A percentile compares a stretch with the other conserved stretches of the same genome.
phyloP scores from a whole-genome alignment of 1,139 yeast genomes.

The Nakaseomyces delphensis region DNA sequence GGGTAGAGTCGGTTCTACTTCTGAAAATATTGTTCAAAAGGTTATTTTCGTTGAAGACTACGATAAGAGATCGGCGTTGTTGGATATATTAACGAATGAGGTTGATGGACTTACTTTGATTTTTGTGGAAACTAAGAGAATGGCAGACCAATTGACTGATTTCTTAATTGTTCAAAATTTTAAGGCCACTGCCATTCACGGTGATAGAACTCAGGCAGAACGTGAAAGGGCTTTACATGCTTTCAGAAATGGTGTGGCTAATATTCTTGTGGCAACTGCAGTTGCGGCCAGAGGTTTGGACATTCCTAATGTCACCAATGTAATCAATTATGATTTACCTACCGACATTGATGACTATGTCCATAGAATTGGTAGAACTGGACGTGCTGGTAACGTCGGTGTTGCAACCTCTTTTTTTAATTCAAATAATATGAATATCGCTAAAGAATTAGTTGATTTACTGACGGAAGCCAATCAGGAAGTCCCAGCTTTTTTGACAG shows the following conservation, averaged over 20 bases:
- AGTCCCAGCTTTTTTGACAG: slow-evolving; percentile 77
- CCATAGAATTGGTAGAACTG: slow-evolving; percentile 99
- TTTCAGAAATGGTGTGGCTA: slow-evolving; percentile 52
- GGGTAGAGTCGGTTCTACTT: slow-evolving; percentile 95
- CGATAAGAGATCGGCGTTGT: slow-evolving; percentile 82
- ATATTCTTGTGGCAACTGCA: slow-evolving; percentile 79
- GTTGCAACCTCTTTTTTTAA: slow-evolving; percentile 94
- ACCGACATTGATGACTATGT: slow-evolving; percentile 96
- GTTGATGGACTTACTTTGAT: slow-evolving; percentile 72
- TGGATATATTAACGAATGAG: slow-evolving; percentile 75
- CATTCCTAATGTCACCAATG: slow-evolving; percentile 96
- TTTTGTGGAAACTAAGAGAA: slow-evolving; percentile 95
- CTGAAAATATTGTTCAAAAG: slow-evolving; percentile 93
- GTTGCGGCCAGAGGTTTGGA: slow-evolving; percentile 96
- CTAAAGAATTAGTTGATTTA: slow-evolving; percentile 76
- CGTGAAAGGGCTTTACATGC: slow-evolving; percentile 88
- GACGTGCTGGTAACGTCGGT: slow-evolving; percentile 99
- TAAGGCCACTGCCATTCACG: slow-evolving; percentile 97
- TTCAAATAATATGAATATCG: slow-evolving; percentile 84
- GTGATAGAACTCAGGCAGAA: slow-evolving; percentile 95
- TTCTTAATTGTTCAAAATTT: slow-evolving; percentile 77
- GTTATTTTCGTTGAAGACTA: slow-evolving; percentile 86
- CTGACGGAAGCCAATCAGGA: slow-evolving; percentile 94
- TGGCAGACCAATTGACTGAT: slow-evolving; percentile 93
- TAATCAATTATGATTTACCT: slow-evolving; percentile 93